phyloP scores from a whole-genome alignment of 2,329 filamentous ascomycete genomes.

The Seiridium unicorne region DNA sequence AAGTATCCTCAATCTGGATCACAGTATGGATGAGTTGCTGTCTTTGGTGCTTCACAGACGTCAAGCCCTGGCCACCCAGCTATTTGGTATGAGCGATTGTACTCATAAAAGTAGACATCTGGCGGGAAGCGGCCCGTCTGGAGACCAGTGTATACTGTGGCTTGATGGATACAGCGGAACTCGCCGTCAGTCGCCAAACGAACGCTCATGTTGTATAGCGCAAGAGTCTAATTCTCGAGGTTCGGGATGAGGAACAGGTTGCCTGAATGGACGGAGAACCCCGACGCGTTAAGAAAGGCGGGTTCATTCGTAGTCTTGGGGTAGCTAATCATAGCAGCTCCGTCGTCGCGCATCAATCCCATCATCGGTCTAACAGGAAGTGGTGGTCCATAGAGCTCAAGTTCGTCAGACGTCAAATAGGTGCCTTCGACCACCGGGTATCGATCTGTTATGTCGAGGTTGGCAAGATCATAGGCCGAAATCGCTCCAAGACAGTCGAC shows the following conservation, averaged over 20 bases:
- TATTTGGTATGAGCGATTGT: slow-evolving; percentile 54
- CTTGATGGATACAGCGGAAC: slow-evolving; percentile 60
- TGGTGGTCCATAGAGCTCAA: slow-evolving; percentile 42
- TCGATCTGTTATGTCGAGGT: slow-evolving; percentile 39
- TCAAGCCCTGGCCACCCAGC: slow-evolving; percentile 53
- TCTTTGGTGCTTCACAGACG: slow-evolving; percentile 42
- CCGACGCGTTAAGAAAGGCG: slow-evolving; percentile 30
- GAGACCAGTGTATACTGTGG: slow-evolving; percentile 51
- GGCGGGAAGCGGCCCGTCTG: slow-evolving; percentile 41
- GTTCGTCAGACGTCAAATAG: slow-evolving; percentile 46
- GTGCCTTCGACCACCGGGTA: slow-evolving; percentile 59
- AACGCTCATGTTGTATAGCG: slow-evolving; percentile 54
- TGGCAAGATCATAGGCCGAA: slow-evolving; percentile 38
- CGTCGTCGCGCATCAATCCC: slow-evolving; percentile 53
- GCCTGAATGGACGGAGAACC: slow-evolving; percentile 28
- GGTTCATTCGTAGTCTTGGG: slow-evolving; percentile 33
- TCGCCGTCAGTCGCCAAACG: slow-evolving; percentile 56
- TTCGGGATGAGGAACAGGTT: slow-evolving; percentile 48
- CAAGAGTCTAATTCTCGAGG: slow-evolving; percentile 45
- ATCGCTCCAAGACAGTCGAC: slow-evolving; percentile 52
- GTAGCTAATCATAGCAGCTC: slow-evolving; percentile 50
- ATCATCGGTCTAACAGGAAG: slow-evolving; percentile 55
- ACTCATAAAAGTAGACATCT: slow-evolving; percentile 56
- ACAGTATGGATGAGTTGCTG: slow-evolving; percentile 23
- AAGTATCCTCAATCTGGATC: slow-evolving; percentile 37